Conservation (phyloP, 768 basidiomycete species). For the Lactifluus rugatus region DNA sequence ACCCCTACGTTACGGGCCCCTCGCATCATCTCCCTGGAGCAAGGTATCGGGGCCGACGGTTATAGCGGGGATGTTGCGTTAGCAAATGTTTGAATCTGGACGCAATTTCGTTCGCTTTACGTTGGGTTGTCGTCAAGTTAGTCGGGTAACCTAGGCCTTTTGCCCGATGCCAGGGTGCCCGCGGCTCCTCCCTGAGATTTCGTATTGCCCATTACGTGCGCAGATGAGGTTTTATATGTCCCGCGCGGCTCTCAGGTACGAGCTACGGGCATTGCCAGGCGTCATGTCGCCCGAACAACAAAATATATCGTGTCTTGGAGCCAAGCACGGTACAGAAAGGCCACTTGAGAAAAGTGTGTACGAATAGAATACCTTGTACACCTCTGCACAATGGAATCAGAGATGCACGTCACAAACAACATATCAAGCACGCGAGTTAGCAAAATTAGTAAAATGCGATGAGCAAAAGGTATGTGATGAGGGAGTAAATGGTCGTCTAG, state of each 20-base stretch:
- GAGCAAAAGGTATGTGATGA: slow-evolving; percentile 22
- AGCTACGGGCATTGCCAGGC: not conserved
- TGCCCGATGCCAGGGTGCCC: not conserved
- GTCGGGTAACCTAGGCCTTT: not conserved
- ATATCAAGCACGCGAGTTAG: slow-evolving; percentile 10
- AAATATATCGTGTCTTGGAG: not conserved
- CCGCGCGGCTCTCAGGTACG: not conserved
- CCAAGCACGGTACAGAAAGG: not conserved
- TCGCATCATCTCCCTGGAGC: slow-evolving; percentile 58
- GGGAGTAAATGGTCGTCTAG: slow-evolving; percentile 52
- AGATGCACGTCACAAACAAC: slow-evolving; percentile 5
- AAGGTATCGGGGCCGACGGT: slow-evolving; percentile 58
- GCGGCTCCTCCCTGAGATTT: not conserved
- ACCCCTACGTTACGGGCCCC: slow-evolving; percentile 54
- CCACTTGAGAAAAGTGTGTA: not conserved
- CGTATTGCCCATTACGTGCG: not conserved
- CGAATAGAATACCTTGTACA: not conserved
- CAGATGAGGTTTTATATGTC: not conserved
- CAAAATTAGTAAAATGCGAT: slow-evolving; percentile 28
- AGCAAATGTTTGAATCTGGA: slow-evolving; percentile 21
- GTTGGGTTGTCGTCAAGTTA: not conserved
- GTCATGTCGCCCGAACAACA: not conserved
- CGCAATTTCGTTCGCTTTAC: not conserved
- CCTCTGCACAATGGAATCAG: slow-evolving; percentile 1
- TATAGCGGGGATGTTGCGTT: slow-evolving; percentile 60